Evolutionary conservation across 1,284 basidiomycete species (phyloP).

Genomic region (Earliella scabrosa): DNA sequence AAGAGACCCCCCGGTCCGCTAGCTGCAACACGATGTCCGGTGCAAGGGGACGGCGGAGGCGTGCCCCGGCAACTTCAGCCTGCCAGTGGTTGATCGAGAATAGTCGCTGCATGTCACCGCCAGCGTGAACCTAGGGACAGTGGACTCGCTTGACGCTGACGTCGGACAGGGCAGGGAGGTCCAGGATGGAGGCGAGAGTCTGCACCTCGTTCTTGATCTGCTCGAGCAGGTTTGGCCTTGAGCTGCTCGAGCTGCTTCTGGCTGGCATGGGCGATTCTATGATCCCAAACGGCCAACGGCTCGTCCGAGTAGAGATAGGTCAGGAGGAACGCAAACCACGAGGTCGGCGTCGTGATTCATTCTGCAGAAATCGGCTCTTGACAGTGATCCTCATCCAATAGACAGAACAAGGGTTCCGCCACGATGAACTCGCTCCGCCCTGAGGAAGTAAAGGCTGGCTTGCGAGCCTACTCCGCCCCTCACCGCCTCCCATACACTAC

Average conservation of each 20-base stretch:
- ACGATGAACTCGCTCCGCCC: no score
- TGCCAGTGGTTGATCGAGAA: slow-evolving; percentile 34
- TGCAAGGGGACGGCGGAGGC: slow-evolving; percentile 34
- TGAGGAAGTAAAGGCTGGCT: no score
- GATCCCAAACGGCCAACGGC: slow-evolving; percentile 85
- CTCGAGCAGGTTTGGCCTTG: slow-evolving; percentile 44
- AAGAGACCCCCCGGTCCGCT: slow-evolving; percentile 68
- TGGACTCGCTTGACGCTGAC: slow-evolving; percentile 60
- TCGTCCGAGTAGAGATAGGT: slow-evolving; percentile 91
- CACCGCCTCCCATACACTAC: no score
- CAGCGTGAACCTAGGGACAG: slow-evolving; percentile 49
- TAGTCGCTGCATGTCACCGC: slow-evolving; percentile 52
- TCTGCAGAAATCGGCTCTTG: no score
- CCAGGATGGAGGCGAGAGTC: slow-evolving; percentile 55
- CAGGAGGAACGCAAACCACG: slow-evolving; percentile 67
- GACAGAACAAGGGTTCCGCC: no score
- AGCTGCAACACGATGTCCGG: slow-evolving; percentile 83
- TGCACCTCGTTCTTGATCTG: slow-evolving; percentile 69
- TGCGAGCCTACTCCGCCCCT: no score
- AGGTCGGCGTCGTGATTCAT: slow-evolving; percentile 79
- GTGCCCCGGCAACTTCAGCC: slow-evolving; percentile 4
- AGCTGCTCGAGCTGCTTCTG: slow-evolving; percentile 45
- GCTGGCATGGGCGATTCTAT: slow-evolving; percentile 62
- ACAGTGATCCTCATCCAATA: no score
- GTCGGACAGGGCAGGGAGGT: slow-evolving; percentile 56